Conservation (phyloP, 371 early-diverging fungal genomes). For the Lichtheimia ramosa region DNA sequence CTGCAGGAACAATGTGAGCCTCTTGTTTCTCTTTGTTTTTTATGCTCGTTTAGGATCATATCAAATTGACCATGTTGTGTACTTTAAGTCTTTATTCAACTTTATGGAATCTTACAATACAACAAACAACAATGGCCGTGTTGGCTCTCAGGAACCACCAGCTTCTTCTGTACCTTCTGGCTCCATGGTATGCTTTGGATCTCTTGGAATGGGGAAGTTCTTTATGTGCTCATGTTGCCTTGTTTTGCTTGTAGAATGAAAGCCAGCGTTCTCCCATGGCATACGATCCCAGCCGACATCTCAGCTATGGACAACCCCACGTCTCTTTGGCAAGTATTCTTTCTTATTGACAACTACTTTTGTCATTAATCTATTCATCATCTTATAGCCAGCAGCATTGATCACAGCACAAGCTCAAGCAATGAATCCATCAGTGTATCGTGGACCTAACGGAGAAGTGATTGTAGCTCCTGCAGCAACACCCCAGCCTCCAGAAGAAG, state of each 20-base stretch:
- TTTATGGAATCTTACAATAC: constrained; percentile 3
- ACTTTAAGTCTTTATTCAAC: background rate
- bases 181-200: constrained; percentile 4
- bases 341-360: background rate
- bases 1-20: background rate
- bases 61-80: too few species aligned
- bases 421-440: constrained; percentile 17
- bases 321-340: constrained; percentile 6
- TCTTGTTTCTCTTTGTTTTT: background rate
- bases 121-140: constrained; percentile 2
- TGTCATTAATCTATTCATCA: background rate
- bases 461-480: constrained; percentile 17
- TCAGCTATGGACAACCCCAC: background rate
- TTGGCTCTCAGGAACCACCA: constrained; percentile 11
- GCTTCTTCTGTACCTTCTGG: constrained; percentile 2
- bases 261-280: constrained; percentile 15
- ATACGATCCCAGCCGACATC: constrained; percentile 17
- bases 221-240: background rate
- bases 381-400: constrained; percentile 22
- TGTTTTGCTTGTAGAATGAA: constrained; percentile 5
- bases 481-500: constrained; percentile 49
- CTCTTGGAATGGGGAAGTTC: background rate
- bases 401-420: constrained; percentile 33
- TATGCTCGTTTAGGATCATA: too few species aligned
- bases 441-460: constrained; percentile 19